Percentiles rank a stretch among this genome's conserved stretches.
phyloP scores from a whole-genome alignment of 2,329 filamentous ascomycete genomes.

The Colletotrichum sojae region DNA sequence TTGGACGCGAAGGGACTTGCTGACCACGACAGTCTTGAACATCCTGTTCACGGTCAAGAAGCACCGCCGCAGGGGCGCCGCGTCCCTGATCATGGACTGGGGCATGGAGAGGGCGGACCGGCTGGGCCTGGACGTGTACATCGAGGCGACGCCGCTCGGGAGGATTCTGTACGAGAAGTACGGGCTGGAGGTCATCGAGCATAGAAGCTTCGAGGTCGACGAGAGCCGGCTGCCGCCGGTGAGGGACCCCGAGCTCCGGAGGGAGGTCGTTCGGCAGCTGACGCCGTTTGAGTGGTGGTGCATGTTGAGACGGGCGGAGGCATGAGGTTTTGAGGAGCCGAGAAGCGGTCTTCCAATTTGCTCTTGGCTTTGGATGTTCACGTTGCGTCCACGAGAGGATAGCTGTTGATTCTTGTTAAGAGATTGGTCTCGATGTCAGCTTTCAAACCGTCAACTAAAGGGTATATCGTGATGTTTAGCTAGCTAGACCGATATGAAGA shows the following conservation, averaged over 20 bases:
- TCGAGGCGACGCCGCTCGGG: slow-evolving; percentile 52
- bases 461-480: too few species aligned
- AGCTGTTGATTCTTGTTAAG: neutral
- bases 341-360: neutral
- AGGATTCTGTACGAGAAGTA: slow-evolving; percentile 51
- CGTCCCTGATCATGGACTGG: slow-evolving; percentile 51
- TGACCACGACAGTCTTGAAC: slow-evolving; percentile 49
- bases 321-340: neutral
- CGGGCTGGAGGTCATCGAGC: slow-evolving; percentile 49
- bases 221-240: neutral
- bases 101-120: slow-evolving; percentile 52
- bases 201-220: neutral
- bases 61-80: slow-evolving; percentile 53
- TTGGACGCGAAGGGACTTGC: neutral
- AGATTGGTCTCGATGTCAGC: too few species aligned
- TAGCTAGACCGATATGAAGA: too few species aligned
- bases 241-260: neutral
- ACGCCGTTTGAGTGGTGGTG: slow-evolving; percentile 22
- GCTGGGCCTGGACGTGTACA: slow-evolving; percentile 51
- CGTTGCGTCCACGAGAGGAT: neutral
- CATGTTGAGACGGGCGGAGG: slow-evolving; percentile 2
- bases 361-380: neutral
- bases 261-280: slow-evolving; percentile 2
- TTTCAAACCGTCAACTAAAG: too few species aligned
- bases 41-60: slow-evolving; percentile 53